Evolutionary conservation across 495 filamentous ascomycete species (phyloP).

Genomic region (Monascus purpureus): DNA sequence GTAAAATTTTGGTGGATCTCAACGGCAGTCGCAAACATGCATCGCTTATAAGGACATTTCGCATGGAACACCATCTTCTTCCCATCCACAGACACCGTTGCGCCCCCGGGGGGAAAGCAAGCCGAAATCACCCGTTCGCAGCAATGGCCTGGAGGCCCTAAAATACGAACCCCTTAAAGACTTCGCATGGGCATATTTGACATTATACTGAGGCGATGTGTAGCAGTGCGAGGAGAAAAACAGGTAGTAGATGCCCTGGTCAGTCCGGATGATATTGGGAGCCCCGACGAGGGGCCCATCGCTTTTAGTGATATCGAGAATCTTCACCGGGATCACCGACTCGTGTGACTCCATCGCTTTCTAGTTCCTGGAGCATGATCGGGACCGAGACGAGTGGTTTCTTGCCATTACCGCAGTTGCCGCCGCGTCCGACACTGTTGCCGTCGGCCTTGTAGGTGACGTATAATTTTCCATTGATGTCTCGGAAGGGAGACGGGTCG

Average conservation of each 20-base stretch:
- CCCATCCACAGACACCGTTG: conserved; percentile 27
- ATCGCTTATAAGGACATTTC: conserved; percentile 23
- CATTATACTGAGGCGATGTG: conserved; percentile 34
- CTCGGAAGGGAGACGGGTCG: conserved; percentile 38
- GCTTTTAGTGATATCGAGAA: conserved; percentile 36
- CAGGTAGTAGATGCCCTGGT: conserved; percentile 37
- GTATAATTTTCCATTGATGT: conserved; percentile 35
- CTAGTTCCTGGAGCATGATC: conserved; percentile 42
- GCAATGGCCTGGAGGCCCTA: conserved; percentile 17
- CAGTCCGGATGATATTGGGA: conserved; percentile 32
- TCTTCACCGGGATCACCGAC: conserved; percentile 31
- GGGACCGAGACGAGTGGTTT: conserved; percentile 32
- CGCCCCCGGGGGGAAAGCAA: conserved; percentile 39
- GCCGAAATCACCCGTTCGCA: conserved; percentile 25
- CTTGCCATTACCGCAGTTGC: conserved; percentile 37
- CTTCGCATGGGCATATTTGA: conserved; percentile 38
- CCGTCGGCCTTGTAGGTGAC: conserved; percentile 49
- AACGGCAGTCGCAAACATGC: conserved; percentile 18
- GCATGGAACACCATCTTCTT: conserved; percentile 39
- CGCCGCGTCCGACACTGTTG: conserved; percentile 41
- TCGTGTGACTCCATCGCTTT: conserved; percentile 35
- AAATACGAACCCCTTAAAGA: conserved; percentile 33
- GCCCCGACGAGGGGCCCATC: conserved; percentile 50
- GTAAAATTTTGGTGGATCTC: conserved; percentile 7
- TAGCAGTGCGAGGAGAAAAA: conserved; percentile 48